Percentiles rank a stretch among this genome's conserved stretches.
Conservation (phyloP, 2,329 filamentous ascomycete species). For the Bretziella fagacearum region DNA sequence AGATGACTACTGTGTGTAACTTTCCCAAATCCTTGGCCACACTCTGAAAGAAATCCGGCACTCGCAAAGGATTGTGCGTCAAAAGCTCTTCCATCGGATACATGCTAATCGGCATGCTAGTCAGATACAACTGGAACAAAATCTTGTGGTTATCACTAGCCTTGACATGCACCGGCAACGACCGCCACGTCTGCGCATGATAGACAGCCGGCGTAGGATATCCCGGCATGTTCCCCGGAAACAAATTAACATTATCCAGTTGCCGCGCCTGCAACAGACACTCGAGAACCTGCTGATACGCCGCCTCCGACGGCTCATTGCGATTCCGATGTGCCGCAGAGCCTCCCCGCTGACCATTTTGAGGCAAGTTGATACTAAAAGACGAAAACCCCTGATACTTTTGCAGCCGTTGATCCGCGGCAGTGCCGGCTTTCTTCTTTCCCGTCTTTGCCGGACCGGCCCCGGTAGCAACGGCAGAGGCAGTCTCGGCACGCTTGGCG, state of each 20-base stretch:
- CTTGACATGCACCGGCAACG: constrained; percentile 7
- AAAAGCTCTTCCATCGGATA: constrained; percentile 12
- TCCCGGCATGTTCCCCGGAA: background rate
- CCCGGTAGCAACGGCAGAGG: background rate
- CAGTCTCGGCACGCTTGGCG: background rate
- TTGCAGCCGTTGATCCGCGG: constrained; percentile 8
- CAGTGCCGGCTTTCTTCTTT: constrained; percentile 7
- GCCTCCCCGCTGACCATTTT: background rate
- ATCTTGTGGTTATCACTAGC: constrained; percentile 13
- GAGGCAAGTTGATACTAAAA: constrained; percentile 7
- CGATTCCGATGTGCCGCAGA: background rate
- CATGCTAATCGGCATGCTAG: constrained; percentile 13
- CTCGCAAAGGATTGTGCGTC: constrained; percentile 13
- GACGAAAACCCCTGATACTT: constrained; percentile 8
- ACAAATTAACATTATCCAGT: constrained; percentile 4
- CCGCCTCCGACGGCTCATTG: constrained; percentile 2
- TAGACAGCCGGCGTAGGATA: constrained; percentile 11
- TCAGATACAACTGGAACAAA: constrained; percentile 10
- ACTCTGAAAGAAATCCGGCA: constrained; percentile 12
- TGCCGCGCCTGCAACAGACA: constrained; percentile 9
- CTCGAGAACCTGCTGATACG: constrained; percentile 11
- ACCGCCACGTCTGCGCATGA: constrained; percentile 8
- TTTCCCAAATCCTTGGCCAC: constrained; percentile 13
- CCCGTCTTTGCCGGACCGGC: background rate
- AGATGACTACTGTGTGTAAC: constrained; percentile 12